Percentiles rank a stretch among this genome's conserved stretches.
Evolutionary conservation across 768 basidiomycete genomes (phyloP).

Genomic region (Pholiota molesta): DNA sequence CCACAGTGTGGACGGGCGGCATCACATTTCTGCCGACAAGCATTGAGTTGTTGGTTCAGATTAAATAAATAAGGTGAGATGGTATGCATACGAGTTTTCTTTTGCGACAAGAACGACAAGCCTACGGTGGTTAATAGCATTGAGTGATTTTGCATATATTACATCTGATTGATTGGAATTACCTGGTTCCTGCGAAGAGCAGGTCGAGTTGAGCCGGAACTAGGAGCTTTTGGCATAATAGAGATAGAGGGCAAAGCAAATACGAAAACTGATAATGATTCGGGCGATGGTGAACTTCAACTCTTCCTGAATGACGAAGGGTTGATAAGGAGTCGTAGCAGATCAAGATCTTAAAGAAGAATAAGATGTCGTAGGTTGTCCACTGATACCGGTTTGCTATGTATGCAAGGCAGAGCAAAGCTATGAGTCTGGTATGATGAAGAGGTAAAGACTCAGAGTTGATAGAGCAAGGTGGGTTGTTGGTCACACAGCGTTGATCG

Average conservation of each 20-base stretch:
- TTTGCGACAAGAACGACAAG: conserved; percentile 82
- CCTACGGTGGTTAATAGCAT: conserved; percentile 40
- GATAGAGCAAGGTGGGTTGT: conserved; percentile 1
- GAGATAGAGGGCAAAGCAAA: background rate
- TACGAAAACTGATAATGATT: background rate
- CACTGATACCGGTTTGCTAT: background rate
- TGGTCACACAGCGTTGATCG: conserved; percentile 15
- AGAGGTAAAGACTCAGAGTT: background rate
- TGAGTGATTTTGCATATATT: background rate
- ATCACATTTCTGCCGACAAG: conserved; percentile 74
- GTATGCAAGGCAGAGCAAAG: background rate
- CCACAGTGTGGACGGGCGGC: conserved; percentile 84
- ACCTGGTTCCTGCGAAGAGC: conserved; percentile 84
- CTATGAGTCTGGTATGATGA: background rate
- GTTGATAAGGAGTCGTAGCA: background rate
- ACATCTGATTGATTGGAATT: background rate
- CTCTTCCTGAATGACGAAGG: background rate
- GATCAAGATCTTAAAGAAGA: background rate
- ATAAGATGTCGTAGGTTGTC: background rate
- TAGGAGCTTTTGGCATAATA: conserved; percentile 69
- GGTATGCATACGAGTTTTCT: conserved; percentile 72
- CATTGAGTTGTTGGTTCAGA: background rate
- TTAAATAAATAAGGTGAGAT: background rate
- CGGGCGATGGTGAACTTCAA: background rate
- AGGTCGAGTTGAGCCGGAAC: conserved; percentile 51